Percentiles rank a stretch among this genome's conserved stretches.
phyloP scores from a whole-genome alignment of 2,329 filamentous ascomycete genomes.

The Cercospora zeae-maydis region DNA sequence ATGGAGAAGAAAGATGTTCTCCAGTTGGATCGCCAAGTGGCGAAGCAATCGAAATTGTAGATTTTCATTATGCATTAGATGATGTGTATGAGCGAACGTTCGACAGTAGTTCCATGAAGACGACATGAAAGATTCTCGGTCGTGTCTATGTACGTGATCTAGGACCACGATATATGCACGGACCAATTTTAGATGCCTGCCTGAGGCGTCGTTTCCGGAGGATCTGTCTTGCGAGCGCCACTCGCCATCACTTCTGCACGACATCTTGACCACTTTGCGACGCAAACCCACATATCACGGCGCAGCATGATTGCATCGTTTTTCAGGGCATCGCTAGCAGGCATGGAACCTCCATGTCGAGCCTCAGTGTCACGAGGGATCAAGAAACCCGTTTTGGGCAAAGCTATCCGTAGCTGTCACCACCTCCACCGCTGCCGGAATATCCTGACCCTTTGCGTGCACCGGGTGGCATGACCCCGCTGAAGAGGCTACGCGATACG shows the following conservation, averaged over 20 bases:
- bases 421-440: neutral
- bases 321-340: neutral
- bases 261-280: neutral
- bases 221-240: neutral
- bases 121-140: neutral
- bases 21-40: slow-evolving; percentile 38
- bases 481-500: slow-evolving; percentile 4
- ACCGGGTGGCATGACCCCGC: slow-evolving; percentile 6
- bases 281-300: neutral
- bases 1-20: slow-evolving; percentile 43
- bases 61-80: neutral
- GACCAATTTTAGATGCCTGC: neutral
- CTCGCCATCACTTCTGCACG: neutral
- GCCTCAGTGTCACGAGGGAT: neutral
- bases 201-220: neutral
- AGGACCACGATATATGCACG: neutral
- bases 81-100: neutral
- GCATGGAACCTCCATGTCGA: neutral
- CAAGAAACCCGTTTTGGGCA: slow-evolving; percentile 9
- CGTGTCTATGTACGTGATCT: neutral
- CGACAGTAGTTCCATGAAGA: neutral
- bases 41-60: slow-evolving; percentile 42
- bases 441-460: slow-evolving; percentile 10
- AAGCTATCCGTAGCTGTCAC: slow-evolving; percentile 6
- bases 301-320: neutral